A percentile compares a stretch with the other conserved stretches of the same genome.
phyloP scores from a whole-genome alignment of 331 rosid species.

The Saraca asoca region DNA sequence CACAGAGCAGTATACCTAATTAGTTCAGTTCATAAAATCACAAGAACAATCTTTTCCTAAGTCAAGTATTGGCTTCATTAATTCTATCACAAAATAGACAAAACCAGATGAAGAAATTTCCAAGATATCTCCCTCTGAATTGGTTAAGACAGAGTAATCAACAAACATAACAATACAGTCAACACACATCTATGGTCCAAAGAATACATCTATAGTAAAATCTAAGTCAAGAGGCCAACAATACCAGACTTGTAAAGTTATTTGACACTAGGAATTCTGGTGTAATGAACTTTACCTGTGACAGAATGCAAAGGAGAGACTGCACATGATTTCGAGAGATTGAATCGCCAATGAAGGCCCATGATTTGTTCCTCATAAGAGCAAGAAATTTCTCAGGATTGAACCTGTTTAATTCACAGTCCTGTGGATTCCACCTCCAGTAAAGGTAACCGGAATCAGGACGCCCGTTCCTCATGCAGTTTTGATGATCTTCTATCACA shows the following conservation, averaged over 20 bases:
- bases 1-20: not conserved
- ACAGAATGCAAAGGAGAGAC: constrained; percentile 82
- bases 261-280: not conserved
- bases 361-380: constrained; percentile 63
- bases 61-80: not conserved
- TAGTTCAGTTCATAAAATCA: constrained; percentile 24
- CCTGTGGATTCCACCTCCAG: constrained; percentile 85
- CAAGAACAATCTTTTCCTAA: not conserved
- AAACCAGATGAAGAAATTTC: not conserved
- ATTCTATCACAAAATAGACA: too few relatives aligned
- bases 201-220: not conserved
- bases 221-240: not conserved
- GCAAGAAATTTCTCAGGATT: constrained; percentile 63
- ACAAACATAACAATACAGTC: not conserved
- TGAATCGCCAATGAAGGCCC: constrained; percentile 89
- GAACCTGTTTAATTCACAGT: constrained; percentile 67
- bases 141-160: not conserved
- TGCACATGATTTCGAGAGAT: constrained; percentile 91
- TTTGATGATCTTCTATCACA: constrained; percentile 73
- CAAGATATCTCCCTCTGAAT: constrained; percentile 10
- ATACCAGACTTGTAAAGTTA: constrained; percentile 14
- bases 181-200: not conserved
- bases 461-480: constrained; percentile 83
- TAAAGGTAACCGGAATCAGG: constrained; percentile 73
- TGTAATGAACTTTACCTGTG: constrained; percentile 51